Evolutionary conservation across 768 basidiomycete species (phyloP), one percentile per base, ranked within the genome.

Genomic region (Gyrodon lividus): DNA sequence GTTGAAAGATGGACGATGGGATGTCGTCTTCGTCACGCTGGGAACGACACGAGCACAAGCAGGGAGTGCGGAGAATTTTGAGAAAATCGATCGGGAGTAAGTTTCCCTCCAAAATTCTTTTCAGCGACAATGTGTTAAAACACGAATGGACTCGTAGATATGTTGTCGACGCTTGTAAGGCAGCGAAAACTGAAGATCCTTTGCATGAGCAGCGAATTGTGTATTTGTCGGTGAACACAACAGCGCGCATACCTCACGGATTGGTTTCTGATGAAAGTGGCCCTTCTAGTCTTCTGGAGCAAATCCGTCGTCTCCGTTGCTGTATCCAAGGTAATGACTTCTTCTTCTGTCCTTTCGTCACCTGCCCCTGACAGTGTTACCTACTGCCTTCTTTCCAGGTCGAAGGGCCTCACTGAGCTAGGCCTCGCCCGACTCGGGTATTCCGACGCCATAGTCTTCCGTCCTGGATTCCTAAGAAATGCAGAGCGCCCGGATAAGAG

Each of bases 41-140:
- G 90, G 89, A 7, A 91, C 89, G 17, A 83, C 82, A 12, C 74
- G 70, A 22, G 78, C 75, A 14, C 52, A 28, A 14, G 89, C 87
- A 0, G 87, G 87, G 3, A 78, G 84, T 55, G 78, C 77, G 1
- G 80, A 76, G 31, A 77, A 77, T 8, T 92, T 89, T 55, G 83
- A 85, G 62, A 87, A 81, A 72, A 89, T 92, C 50, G 90, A 91
- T 59, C 72, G 84, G 66, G 83, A 87, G 83, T 89, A 57, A 53
- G 80, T 72, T 31, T 4, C 1, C 2, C 5, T 33, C 24, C 9
- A 9, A 0, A 6, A n/a, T n/a, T 30, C 10, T 22, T 1, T 30
- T 23, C 22, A n/a, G 16, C 17, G 6, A 13, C 4, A n/a, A 24
- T 12, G 22, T n/a, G n/a, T n/a, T n/a, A n/a, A n/a, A 44, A 51